Evolutionary conservation across 2,329 filamentous ascomycete genomes (phyloP), one percentile per base, ranked within the genome.

Genomic region (Aspergillus versicolor): DNA sequence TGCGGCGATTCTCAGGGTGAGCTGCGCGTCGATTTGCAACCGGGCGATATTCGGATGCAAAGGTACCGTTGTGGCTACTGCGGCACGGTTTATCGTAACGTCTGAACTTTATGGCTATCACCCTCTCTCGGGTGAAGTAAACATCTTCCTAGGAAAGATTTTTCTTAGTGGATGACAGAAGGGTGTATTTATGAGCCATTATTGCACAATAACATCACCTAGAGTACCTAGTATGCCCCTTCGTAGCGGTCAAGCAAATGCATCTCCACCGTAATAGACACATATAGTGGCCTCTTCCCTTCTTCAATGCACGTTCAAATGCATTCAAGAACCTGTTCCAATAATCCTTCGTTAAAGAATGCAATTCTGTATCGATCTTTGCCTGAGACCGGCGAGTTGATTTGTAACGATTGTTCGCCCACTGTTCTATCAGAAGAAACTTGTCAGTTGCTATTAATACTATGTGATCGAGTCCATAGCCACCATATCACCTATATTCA

Each of bases 281-380:
- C 53, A 30, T 56, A 41, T 21, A 45, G 22, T 30, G 53, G 40
- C 17, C 34, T 45, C 9, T 51, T 47, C 1, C 53, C 53, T 12
- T 55, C 52, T 6, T 50, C 47, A 8, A 56, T 17, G 24, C 54
- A 56, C 1, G 47, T 56, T 13, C 47, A 40, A 13, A 56, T 51
- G 27, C 54, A 55, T 11, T 34, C 43, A n/a, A 51, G 32, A 9
- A 51, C 21, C 30, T 51, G 46, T 11, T 56, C 54, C n/a, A 56
- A 15, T 19, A 46, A 30, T 8, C 54, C 54, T 30, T 56, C 54
- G 41, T 56, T 56, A 21, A 56, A 56, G 15, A 56, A 56, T 4
- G 41, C 54, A 51, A 51, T 46, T n/a, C 46, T 51, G n/a, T 46
- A 56, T 9, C 54, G 46, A n/a, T 51, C 40, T 4, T 30, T 15